Evolutionary conservation across 768 basidiomycete genomes (phyloP), one percentile per base, ranked within the genome.

Genomic region (Leccinum imitatum): DNA sequence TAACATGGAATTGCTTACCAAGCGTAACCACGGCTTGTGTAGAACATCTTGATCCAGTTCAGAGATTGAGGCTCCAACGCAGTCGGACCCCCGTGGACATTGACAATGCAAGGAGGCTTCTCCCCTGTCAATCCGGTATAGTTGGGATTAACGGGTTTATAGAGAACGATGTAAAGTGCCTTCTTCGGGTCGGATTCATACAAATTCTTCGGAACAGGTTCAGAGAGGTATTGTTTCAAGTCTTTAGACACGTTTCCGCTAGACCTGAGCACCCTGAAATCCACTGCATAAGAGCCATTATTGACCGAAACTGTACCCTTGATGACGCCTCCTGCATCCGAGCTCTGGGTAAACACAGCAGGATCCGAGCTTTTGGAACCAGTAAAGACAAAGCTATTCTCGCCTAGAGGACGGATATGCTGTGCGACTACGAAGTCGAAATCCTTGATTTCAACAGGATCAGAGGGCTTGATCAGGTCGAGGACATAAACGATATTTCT

Each of bases 71-170:
- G 17, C 2, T 77, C 73, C 9, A 77, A 67, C 0, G 59, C 70
- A 0, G 89, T 91, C 0, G 90, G 91, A 0, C 91, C 89, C 1
- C 90, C 91, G 62, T 92, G 91, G 1, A 84, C 80, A 30, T 76
- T 64, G 0, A 90, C 67, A 10, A 91, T 76, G 52, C 83, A 84
- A 2, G 91, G 91, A 0, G 90, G 91, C 52, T 77, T 79, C 68
- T 89, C 86, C 5, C 74, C 78, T 0, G 68, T 59, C 5, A 65
- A 59, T 0, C 80, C 84, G 1, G 68, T 59, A 68, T 84, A 91
- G 0, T 77, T 69, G 0, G 85, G 85, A 59, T 89, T 90, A 25
- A 71, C 77, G 0, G 91, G 90, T 1, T 81, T 72, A 57, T 87
- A 88, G 65, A 79, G 87, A 9, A 89, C 75, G 3, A 83, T 81